phyloP scores from a whole-genome alignment of 1,284 basidiomycete genomes.

The Cryptococcus hybrid region DNA sequence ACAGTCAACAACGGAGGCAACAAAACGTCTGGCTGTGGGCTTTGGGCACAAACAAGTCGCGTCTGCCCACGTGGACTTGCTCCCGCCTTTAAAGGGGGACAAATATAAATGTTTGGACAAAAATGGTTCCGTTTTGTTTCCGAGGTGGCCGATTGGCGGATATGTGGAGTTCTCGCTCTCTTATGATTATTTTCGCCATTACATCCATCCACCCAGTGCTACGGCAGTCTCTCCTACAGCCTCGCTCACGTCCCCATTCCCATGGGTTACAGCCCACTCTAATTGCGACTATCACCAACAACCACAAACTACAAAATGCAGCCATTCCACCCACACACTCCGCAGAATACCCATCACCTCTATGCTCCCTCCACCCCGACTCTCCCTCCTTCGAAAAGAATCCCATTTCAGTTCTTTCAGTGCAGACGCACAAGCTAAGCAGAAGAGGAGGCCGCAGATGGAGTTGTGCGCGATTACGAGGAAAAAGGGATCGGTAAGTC shows the following conservation, averaged over 20 bases:
- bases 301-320: slow-evolving; percentile 29
- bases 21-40: not conserved
- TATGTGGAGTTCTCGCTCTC: not conserved
- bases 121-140: not conserved
- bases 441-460: slow-evolving; percentile 38
- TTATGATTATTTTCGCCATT: too few species aligned
- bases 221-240: too few species aligned
- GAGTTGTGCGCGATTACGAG: slow-evolving; percentile 47
- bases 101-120: too few species aligned
- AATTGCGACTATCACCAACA: not conserved
- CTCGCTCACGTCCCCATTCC: too few species aligned
- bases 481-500: slow-evolving; percentile 44
- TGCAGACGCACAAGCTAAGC: slow-evolving; percentile 22
- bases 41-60: slow-evolving; percentile 4
- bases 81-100: not conserved
- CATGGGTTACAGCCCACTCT: too few species aligned
- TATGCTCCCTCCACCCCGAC: slow-evolving; percentile 22
- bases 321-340: slow-evolving; percentile 26
- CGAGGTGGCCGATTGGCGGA: not conserved
- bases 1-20: not conserved
- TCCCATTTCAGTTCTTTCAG: slow-evolving; percentile 36
- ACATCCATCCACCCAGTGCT: too few species aligned
- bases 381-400: slow-evolving; percentile 42
- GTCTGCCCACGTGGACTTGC: not conserved
- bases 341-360: not conserved